phyloP scores from a whole-genome alignment of 1,139 yeast species.

The Yamadazyma blattariae region DNA sequence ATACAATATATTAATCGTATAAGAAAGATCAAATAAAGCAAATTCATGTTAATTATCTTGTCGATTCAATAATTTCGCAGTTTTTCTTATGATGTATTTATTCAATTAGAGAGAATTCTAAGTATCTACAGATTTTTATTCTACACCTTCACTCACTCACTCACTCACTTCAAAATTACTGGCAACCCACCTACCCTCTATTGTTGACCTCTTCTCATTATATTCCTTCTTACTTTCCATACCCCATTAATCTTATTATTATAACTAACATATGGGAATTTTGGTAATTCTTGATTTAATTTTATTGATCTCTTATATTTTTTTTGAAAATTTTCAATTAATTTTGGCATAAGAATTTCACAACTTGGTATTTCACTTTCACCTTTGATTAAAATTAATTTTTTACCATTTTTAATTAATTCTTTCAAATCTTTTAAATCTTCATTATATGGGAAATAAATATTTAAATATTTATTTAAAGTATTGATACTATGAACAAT shows the following conservation, averaged over 20 bases:
- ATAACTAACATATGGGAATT: conserved; percentile 53
- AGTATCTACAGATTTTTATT: too few species aligned
- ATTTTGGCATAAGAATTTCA: conserved; percentile 29
- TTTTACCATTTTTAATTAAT: conserved; percentile 21
- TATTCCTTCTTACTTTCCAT: conserved; percentile 62
- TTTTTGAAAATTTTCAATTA: conserved; percentile 15
- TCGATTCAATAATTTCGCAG: too few species aligned
- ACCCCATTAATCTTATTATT: conserved; percentile 54
- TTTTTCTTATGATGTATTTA: too few species aligned
- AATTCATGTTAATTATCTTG: too few species aligned
- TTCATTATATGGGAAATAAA: conserved; percentile 51
- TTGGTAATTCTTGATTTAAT: conserved; percentile 11
- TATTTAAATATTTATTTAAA: conserved; percentile 37
- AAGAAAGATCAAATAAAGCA: neutral
- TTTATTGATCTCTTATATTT: conserved; percentile 12
- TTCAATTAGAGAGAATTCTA: too few species aligned
- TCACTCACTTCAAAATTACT: too few species aligned
- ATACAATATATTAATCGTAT: conserved; percentile 1
- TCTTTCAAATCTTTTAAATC: conserved; percentile 11
- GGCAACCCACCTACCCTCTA: too few species aligned
- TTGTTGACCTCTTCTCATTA: conserved; percentile 45
- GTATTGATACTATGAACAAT: conserved; percentile 64
- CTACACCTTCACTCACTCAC: too few species aligned
- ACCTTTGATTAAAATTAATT: conserved; percentile 58
- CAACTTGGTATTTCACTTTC: conserved; percentile 50